Conservation (phyloP, 1,284 basidiomycete species). For the Irpex sp. region DNA sequence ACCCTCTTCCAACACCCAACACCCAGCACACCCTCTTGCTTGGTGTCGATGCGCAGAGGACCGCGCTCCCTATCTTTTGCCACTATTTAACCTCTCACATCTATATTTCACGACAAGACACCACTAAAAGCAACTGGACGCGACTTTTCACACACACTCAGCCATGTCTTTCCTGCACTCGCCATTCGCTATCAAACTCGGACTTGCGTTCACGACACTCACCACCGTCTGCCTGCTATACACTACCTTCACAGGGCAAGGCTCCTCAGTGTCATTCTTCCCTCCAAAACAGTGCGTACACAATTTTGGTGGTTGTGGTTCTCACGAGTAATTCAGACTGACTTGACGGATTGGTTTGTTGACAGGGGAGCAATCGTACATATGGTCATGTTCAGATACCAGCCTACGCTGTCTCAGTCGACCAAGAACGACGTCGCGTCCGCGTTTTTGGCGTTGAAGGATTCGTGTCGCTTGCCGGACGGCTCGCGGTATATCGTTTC, state of each 20-base stretch:
- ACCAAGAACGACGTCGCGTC: constrained; percentile 5
- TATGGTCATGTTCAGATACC: constrained; percentile 12
- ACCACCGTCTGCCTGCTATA: constrained; percentile 8
- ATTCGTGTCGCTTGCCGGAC: constrained; percentile 5
- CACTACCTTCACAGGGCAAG: not conserved
- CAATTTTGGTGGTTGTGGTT: too few relatives aligned
- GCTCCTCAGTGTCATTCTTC: not conserved
- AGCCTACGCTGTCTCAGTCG: not conserved
- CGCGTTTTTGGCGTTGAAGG: constrained; percentile 13
- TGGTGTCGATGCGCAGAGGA: not conserved
- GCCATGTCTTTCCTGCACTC: constrained; percentile 1
- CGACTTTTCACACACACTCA: not conserved
- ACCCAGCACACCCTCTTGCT: too few relatives aligned
- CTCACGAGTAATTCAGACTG: too few relatives aligned
- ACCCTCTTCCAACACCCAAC: not conserved
- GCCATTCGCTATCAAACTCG: constrained; percentile 7
- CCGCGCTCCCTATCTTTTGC: not conserved
- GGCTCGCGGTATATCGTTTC: constrained; percentile 7
- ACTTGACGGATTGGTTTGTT: not conserved
- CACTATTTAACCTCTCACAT: not conserved
- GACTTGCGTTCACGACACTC: constrained; percentile 7
- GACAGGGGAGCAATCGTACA: constrained; percentile 7
- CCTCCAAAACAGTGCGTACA: not conserved
- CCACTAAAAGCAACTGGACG: not conserved
- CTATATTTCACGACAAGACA: not conserved